phyloP scores from a whole-genome alignment of 345 rosid species.

The Populus tremula region DNA sequence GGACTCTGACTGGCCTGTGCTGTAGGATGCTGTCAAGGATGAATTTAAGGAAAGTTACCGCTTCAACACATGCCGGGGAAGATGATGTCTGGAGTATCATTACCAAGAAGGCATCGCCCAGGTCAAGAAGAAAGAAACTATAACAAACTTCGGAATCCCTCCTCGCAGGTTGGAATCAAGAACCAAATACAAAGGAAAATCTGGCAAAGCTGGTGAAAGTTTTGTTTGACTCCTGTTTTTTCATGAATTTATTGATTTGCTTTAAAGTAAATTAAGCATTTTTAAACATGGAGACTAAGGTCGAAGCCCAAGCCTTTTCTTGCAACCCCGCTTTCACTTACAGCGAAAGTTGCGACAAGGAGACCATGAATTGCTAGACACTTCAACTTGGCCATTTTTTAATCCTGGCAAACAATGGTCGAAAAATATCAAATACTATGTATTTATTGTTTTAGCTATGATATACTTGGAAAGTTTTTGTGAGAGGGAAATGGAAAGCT shows the following conservation, averaged over 20 bases:
- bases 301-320: constrained; percentile 75
- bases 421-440: neutral
- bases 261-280: too few species aligned
- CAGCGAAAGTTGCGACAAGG: constrained; percentile 26
- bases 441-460: neutral
- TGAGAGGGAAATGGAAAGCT: neutral
- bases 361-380: constrained; percentile 30
- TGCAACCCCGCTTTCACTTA: constrained; percentile 54
- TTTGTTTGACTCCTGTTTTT: too few species aligned
- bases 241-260: too few species aligned
- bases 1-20: constrained; percentile 8
- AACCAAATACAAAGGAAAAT: too few species aligned
- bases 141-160: too few species aligned
- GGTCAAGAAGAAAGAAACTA: too few species aligned
- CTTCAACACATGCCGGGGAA: neutral
- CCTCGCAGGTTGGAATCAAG: too few species aligned
- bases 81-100: neutral
- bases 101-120: too few species aligned
- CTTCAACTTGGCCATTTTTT: constrained; percentile 30
- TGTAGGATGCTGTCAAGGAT: neutral
- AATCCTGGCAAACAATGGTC: neutral
- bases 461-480: neutral
- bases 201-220: too few species aligned
- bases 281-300: constrained; percentile 17
- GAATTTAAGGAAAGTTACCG: neutral